phyloP scores from a whole-genome alignment of 176 grass and related monocot genomes.

The Hyparrhenia diplandra region DNA sequence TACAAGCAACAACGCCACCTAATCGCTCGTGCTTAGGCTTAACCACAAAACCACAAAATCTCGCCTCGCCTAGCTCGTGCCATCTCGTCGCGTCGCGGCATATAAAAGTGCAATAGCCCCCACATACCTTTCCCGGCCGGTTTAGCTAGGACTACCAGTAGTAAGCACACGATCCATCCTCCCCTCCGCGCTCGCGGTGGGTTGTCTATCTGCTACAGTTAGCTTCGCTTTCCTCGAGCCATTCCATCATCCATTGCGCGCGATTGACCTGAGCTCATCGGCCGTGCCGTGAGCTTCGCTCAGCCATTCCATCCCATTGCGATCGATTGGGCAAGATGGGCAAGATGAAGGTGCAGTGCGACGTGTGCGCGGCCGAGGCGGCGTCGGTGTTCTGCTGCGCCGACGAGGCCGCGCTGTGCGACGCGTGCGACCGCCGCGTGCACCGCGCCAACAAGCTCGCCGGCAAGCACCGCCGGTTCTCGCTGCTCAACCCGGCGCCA shows the following conservation, averaged over 20 bases:
- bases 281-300: too few species aligned
- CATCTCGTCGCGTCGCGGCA: background rate
- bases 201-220: background rate
- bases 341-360: conserved; percentile 85
- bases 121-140: background rate
- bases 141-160: background rate
- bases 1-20: background rate
- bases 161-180: background rate
- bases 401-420: conserved; percentile 86
- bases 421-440: conserved; percentile 58
- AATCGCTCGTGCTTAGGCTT: conserved; percentile 21
- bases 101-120: conserved; percentile 35
- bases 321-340: too few species aligned
- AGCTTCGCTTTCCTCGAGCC: background rate
- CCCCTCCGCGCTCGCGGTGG: background rate
- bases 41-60: too few species aligned
- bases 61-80: background rate
- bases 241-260: too few species aligned
- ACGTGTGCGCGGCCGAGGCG: conserved; percentile 59
- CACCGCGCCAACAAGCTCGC: conserved; percentile 81
- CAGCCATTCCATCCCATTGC: too few species aligned
- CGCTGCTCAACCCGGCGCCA: conserved; percentile 51
- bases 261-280: too few species aligned
- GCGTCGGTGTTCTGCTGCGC: conserved; percentile 92
- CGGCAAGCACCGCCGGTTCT: conserved; percentile 71